Conservation (phyloP, 371 early-diverging fungal species). For the Coemansia sp. region DNA sequence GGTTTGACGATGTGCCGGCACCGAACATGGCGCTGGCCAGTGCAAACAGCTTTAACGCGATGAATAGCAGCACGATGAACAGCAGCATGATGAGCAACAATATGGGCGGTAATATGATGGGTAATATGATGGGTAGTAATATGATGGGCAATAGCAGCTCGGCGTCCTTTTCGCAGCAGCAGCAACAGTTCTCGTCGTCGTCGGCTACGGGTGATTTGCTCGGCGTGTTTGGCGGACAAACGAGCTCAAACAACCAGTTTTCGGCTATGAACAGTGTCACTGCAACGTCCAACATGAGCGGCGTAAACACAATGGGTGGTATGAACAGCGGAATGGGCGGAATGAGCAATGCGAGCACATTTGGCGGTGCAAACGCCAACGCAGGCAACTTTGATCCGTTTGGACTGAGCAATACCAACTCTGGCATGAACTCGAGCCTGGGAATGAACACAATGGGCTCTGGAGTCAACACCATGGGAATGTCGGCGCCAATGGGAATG, state of each 20-base stretch:
- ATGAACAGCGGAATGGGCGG: neutral
- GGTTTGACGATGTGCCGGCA: constrained; percentile 52
- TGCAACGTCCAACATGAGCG: constrained; percentile 11
- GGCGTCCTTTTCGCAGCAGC: constrained; percentile 52
- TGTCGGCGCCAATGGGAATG: constrained; percentile 17
- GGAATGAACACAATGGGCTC: constrained; percentile 4
- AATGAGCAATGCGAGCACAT: constrained; percentile 7
- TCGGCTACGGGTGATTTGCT: constrained; percentile 29
- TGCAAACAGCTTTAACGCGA: constrained; percentile 50
- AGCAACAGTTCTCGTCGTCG: constrained; percentile 54
- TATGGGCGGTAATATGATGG: constrained; percentile 41
- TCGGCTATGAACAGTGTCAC: constrained; percentile 10
- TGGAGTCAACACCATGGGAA: constrained; percentile 6
- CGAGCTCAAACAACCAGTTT: constrained; percentile 33
- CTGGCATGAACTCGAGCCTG: constrained; percentile 2
- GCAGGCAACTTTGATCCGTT: constrained; percentile 41
- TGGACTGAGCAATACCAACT: constrained; percentile 27
- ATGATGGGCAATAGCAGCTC: constrained; percentile 44
- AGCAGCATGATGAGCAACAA: constrained; percentile 55
- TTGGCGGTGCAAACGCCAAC: neutral
- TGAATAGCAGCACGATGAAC: constrained; percentile 55
- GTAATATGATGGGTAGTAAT: constrained; percentile 57
- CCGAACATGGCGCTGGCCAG: constrained; percentile 48
- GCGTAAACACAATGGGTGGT: neutral
- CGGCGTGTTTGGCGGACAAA: constrained; percentile 35